A percentile compares a stretch with the other conserved stretches of the same genome.
These are phyloP conservation scores for Mycena alexandri DNA, from an alignment of 768 basidiomycete genomes.

Conservation along the genomic window DNA sequence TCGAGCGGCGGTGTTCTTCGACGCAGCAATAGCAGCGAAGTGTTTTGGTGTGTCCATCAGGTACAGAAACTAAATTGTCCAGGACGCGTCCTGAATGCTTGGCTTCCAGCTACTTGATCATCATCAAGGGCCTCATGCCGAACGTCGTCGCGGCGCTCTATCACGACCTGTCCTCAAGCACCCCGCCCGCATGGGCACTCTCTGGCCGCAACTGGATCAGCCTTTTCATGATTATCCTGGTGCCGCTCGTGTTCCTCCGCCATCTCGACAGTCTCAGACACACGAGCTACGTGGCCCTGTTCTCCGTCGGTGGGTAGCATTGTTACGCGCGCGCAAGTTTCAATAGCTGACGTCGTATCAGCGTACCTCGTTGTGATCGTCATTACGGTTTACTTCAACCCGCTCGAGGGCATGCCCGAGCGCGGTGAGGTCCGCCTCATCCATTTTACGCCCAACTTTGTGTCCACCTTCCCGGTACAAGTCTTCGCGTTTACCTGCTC, in stretches of 20 bases:
- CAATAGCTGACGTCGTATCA: constrained; percentile 44
- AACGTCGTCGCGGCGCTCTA: constrained; percentile 88
- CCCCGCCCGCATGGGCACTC: constrained; percentile 82
- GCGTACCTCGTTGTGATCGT: constrained; percentile 87
- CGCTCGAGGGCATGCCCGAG: constrained; percentile 71
- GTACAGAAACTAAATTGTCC: constrained; percentile 52
- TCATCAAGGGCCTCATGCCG: constrained; percentile 94
- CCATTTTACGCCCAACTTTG: constrained; percentile 81
- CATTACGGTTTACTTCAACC: constrained; percentile 82
- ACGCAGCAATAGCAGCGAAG: constrained; percentile 94
- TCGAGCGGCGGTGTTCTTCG: constrained; percentile 87
- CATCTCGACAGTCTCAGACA: constrained; percentile 88
- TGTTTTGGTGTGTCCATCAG: constrained; percentile 97
- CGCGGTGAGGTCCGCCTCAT: constrained; percentile 79
- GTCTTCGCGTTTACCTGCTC: constrained; percentile 94
- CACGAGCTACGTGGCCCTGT: constrained; percentile 92
- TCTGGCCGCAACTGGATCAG: constrained; percentile 88
- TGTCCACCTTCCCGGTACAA: constrained; percentile 92
- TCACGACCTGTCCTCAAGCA: constrained; percentile 78
- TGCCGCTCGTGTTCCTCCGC: constrained; percentile 87
- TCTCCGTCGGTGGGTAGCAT: constrained; percentile 80
- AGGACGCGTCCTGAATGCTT: constrained; percentile 6
- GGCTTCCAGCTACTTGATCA: constrained; percentile 85
- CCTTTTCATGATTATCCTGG: constrained; percentile 79
- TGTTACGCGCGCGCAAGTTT: neutral